A percentile compares a stretch with the other conserved stretches of the same genome.
These are phyloP conservation scores for Clathrus columnatus DNA, from an alignment of 768 basidiomycete genomes.

Conservation along the genomic window DNA sequence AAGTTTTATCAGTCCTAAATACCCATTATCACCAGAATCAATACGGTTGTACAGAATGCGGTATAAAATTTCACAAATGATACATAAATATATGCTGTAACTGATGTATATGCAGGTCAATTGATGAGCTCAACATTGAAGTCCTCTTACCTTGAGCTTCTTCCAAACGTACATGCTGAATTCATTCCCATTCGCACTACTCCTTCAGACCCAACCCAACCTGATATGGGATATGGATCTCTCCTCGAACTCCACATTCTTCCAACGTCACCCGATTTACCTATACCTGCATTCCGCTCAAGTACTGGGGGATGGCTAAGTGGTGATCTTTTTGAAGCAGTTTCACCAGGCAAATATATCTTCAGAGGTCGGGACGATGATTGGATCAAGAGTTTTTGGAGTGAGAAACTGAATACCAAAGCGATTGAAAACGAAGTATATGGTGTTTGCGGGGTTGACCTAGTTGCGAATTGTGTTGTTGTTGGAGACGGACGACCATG, in stretches of 20 bases:
- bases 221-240: conserved; percentile 42
- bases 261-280: conserved; percentile 29
- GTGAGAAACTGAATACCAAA: conserved; percentile 21
- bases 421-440: conserved; percentile 27
- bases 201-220: conserved; percentile 45
- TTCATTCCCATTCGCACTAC: conserved; percentile 4
- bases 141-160: background rate
- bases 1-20: conserved; percentile 6
- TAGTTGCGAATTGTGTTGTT: conserved; percentile 24
- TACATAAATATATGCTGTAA: background rate
- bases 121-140: conserved; percentile 3
- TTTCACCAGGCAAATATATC: conserved; percentile 17
- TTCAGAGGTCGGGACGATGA: conserved; percentile 23
- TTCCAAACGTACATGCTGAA: conserved; percentile 2
- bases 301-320: conserved; percentile 4
- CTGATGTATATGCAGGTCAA: background rate
- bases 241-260: conserved; percentile 63
- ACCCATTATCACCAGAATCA: conserved; percentile 42
- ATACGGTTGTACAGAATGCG: conserved; percentile 77
- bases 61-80: conserved; percentile 46
- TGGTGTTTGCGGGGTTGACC: conserved; percentile 18
- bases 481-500: conserved; percentile 26
- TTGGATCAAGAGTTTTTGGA: conserved; percentile 20
- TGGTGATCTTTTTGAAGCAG: conserved; percentile 22
- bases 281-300: background rate